Conservation (phyloP, 495 filamentous ascomycete genomes). For the Aspergillus incahuasiensis region DNA sequence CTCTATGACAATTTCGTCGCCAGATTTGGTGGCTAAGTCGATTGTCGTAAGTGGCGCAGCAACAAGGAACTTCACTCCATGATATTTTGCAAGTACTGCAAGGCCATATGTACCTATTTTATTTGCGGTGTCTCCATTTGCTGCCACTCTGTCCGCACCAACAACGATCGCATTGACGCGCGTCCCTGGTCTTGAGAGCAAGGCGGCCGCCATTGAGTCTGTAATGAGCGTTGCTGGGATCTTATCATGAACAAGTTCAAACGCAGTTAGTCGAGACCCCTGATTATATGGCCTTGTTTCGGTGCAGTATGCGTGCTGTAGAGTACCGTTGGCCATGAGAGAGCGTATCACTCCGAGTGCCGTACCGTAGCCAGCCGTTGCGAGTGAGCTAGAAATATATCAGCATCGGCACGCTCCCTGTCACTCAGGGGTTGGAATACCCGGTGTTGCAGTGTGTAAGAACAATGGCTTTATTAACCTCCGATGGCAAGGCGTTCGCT, state of each 20-base stretch:
- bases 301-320: slow-evolving; percentile 87
- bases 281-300: slow-evolving; percentile 98
- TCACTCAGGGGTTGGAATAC: slow-evolving; percentile 34
- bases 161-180: slow-evolving; percentile 84
- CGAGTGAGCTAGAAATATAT: slow-evolving; percentile 61
- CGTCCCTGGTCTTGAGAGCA: slow-evolving; percentile 58
- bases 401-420: not conserved
- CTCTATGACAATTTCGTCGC: slow-evolving; percentile 79
- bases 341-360: slow-evolving; percentile 90
- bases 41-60: slow-evolving; percentile 93
- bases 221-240: slow-evolving; percentile 94
- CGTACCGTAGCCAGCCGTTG: slow-evolving; percentile 94
- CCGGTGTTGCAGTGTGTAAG: slow-evolving; percentile 98
- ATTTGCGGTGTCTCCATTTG: slow-evolving; percentile 96
- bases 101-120: slow-evolving; percentile 97
- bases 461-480: slow-evolving; percentile 54
- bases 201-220: slow-evolving; percentile 90
- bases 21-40: slow-evolving; percentile 72
- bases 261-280: slow-evolving; percentile 90
- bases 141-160: slow-evolving; percentile 89
- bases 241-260: slow-evolving; percentile 86
- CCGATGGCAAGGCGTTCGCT: slow-evolving; percentile 36
- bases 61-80: slow-evolving; percentile 90
- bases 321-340: slow-evolving; percentile 56
- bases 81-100: slow-evolving; percentile 77